A percentile compares a stretch with the other conserved stretches of the same genome.
Conservation (phyloP, 2,329 filamentous ascomycete species). For the Aotearoamyces nothofagi region DNA sequence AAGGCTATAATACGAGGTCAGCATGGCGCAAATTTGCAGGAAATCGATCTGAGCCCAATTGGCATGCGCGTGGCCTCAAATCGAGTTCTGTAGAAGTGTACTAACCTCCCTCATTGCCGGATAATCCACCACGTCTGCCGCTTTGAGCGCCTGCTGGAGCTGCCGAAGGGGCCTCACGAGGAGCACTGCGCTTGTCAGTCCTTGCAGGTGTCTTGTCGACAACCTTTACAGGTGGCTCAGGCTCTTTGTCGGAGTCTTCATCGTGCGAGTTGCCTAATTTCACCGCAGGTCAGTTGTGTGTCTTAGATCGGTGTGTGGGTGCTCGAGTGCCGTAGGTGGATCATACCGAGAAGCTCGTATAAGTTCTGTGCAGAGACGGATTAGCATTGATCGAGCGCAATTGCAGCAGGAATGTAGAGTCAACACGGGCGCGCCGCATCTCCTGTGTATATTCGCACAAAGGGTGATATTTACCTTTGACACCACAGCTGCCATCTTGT, state of each 20-base stretch:
- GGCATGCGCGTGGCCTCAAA: too few relatives aligned
- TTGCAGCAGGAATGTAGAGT: neutral
- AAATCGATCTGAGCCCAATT: too few relatives aligned
- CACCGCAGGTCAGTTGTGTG: slow-evolving; percentile 15
- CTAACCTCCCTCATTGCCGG: slow-evolving; percentile 81
- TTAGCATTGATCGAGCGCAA: neutral
- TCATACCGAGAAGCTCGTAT: slow-evolving; percentile 93
- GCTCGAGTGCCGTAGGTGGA: too few relatives aligned
- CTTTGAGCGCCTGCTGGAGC: slow-evolving; percentile 13
- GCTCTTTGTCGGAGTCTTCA: slow-evolving; percentile 54
- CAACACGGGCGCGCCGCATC: neutral
- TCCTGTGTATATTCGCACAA: too few relatives aligned
- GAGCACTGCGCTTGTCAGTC: slow-evolving; percentile 74
- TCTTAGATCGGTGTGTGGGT: too few relatives aligned
- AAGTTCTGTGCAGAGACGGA: slow-evolving; percentile 55
- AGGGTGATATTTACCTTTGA: slow-evolving; percentile 20
- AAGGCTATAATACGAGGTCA: slow-evolving; percentile 42
- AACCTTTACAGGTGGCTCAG: slow-evolving; percentile 70
- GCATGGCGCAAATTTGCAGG: too few relatives aligned
- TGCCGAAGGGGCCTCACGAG: slow-evolving; percentile 48
- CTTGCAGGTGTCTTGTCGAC: slow-evolving; percentile 71
- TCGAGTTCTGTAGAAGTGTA: slow-evolving; percentile 16
- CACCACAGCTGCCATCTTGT: slow-evolving; percentile 22
- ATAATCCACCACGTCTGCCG: slow-evolving; percentile 36
- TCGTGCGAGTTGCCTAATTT: slow-evolving; percentile 40